Conservation (phyloP, 768 basidiomycete species). For the Bullera alba region DNA sequence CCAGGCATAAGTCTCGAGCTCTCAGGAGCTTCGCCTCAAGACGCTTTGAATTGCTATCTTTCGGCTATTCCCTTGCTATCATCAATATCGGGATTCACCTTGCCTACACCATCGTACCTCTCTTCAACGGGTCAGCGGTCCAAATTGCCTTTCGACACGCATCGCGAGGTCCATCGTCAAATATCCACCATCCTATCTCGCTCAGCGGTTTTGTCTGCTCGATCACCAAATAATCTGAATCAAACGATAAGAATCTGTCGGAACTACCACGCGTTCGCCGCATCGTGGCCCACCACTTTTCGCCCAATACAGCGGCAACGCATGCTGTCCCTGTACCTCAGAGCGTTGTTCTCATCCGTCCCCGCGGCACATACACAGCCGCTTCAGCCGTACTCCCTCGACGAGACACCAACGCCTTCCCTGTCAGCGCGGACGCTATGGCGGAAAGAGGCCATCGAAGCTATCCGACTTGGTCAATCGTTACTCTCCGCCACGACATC, state of each 20-base stretch:
- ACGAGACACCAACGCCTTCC: slow-evolving; percentile 6
- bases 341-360: slow-evolving; percentile 54
- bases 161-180: slow-evolving; percentile 83
- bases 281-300: slow-evolving; percentile 73
- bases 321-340: slow-evolving; percentile 63
- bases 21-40: too few relatives aligned
- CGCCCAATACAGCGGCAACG: slow-evolving; percentile 67
- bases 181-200: slow-evolving; percentile 73
- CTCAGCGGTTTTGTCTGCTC: slow-evolving; percentile 61
- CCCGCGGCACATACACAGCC: slow-evolving; percentile 25
- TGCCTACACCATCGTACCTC: slow-evolving; percentile 21
- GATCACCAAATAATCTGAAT: slow-evolving; percentile 37
- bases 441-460: slow-evolving; percentile 59
- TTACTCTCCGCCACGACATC: slow-evolving; percentile 61
- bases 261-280: slow-evolving; percentile 43
- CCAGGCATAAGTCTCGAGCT: slow-evolving; percentile 70
- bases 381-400: slow-evolving; percentile 21
- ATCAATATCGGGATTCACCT: too few relatives aligned
- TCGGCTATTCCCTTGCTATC: too few relatives aligned
- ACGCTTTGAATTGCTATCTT: too few relatives aligned
- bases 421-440: slow-evolving; percentile 48
- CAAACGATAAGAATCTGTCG: slow-evolving; percentile 34
- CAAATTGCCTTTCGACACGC: slow-evolving; percentile 53
- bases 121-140: slow-evolving; percentile 10
- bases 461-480: slow-evolving; percentile 65